A percentile compares a stretch with the other conserved stretches of the same genome.
Conservation (phyloP, 805 yeast species). For the Priceomyces medius region DNA sequence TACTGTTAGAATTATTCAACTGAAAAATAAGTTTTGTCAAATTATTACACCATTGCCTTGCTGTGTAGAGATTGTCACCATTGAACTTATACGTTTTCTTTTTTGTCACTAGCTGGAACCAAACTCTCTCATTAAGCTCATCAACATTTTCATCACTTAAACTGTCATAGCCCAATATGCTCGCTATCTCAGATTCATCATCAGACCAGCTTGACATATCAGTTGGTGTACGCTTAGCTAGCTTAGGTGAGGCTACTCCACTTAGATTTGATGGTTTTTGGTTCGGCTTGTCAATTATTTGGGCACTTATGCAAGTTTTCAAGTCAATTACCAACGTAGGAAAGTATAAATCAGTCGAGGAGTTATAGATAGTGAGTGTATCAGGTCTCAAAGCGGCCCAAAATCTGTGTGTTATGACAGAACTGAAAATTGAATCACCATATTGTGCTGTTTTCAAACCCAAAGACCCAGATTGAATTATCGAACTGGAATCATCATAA, state of each 20-base stretch:
- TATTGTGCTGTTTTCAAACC: conserved; percentile 39
- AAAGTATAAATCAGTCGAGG: conserved; percentile 79
- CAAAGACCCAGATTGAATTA: conserved; percentile 36
- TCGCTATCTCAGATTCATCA: conserved; percentile 23
- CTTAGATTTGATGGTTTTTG: background rate
- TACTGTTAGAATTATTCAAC: conserved; percentile 59
- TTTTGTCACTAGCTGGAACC: conserved; percentile 62
- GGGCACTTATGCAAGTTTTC: conserved; percentile 60
- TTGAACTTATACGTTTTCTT: conserved; percentile 60
- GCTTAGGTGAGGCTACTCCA: conserved; percentile 1
- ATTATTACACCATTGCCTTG: conserved; percentile 76
- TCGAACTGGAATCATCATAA: conserved; percentile 24
- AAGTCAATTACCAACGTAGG: conserved; percentile 77
- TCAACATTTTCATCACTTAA: conserved; percentile 28
- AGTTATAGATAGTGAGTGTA: conserved; percentile 64
- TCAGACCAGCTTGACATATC: conserved; percentile 16
- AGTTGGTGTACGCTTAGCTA: conserved; percentile 10
- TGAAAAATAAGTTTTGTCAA: conserved; percentile 73
- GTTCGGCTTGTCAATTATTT: conserved; percentile 35
- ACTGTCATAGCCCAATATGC: conserved; percentile 11
- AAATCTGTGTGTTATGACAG: conserved; percentile 48
- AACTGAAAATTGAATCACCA: conserved; percentile 35
- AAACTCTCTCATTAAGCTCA: conserved; percentile 30
- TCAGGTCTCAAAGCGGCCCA: conserved; percentile 81
- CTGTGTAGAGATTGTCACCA: conserved; percentile 71